phyloP scores from a whole-genome alignment of 192 early-diverging fungal species.

The Umbelopsis sp. region DNA sequence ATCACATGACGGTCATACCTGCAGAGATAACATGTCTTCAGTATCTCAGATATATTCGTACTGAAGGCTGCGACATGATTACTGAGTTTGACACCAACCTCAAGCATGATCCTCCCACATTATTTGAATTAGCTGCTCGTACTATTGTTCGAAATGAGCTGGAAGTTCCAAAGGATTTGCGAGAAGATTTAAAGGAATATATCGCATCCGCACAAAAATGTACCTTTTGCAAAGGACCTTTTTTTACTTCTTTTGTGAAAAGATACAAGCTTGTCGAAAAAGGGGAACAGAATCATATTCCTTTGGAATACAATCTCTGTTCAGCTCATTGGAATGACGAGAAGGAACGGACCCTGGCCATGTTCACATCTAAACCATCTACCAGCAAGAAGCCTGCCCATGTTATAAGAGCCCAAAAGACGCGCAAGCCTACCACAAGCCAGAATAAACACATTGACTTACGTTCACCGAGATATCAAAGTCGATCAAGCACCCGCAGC shows the following conservation, averaged over 20 bases:
- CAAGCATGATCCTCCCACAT: slow-evolving; percentile 57
- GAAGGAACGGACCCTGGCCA: slow-evolving; percentile 59
- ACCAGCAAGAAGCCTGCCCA: slow-evolving; percentile 17
- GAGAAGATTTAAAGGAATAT: slow-evolving; percentile 65
- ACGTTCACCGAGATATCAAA: not conserved
- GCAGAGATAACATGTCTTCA: slow-evolving; percentile 74
- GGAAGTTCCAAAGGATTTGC: slow-evolving; percentile 51
- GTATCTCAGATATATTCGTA: slow-evolving; percentile 59
- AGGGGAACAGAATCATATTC: slow-evolving; percentile 46
- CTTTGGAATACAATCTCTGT: slow-evolving; percentile 76
- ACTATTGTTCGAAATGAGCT: slow-evolving; percentile 69
- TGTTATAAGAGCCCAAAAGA: slow-evolving; percentile 8
- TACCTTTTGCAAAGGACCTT: slow-evolving; percentile 80
- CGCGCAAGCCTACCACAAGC: not conserved
- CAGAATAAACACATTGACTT: not conserved
- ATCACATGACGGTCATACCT: slow-evolving; percentile 67
- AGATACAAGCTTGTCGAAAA: slow-evolving; percentile 70
- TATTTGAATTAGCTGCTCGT: slow-evolving; percentile 79
- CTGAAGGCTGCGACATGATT: slow-evolving; percentile 59
- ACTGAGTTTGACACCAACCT: slow-evolving; percentile 47
- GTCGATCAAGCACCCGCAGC: not conserved
- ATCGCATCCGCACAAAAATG: slow-evolving; percentile 61
- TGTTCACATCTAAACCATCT: slow-evolving; percentile 49
- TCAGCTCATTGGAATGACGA: slow-evolving; percentile 77
- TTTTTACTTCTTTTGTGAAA: slow-evolving; percentile 63